phyloP scores from a whole-genome alignment of 1,139 yeast species.

The Sugiyamaella castrensis region DNA sequence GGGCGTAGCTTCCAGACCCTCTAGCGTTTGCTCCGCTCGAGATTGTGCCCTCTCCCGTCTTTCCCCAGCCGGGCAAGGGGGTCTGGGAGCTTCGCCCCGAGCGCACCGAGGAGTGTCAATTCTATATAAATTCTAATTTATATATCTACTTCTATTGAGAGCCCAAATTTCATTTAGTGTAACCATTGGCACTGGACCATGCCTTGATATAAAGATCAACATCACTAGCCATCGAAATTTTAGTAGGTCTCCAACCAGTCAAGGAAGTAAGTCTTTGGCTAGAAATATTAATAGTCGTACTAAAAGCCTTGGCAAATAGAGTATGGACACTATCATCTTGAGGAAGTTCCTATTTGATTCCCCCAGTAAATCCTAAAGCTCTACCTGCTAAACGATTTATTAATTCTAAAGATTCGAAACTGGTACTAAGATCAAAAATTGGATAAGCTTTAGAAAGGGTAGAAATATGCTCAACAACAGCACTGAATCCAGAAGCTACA shows the following conservation, averaged over 20 bases:
- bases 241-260: constrained; percentile 14
- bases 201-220: constrained; percentile 15
- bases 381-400: constrained; percentile 11
- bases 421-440: constrained; percentile 12
- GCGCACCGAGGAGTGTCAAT: neutral
- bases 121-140: no score
- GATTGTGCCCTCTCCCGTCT: no score
- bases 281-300: constrained; percentile 11
- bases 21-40: neutral
- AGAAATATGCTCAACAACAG: constrained; percentile 12
- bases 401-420: constrained; percentile 7
- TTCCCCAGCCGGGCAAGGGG: no score
- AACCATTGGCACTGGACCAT: constrained; percentile 10
- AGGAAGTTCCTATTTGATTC: constrained; percentile 9
- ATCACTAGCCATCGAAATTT: constrained; percentile 13
- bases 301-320: constrained; percentile 12
- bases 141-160: no score
- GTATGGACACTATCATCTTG: constrained; percentile 1
- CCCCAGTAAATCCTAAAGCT: constrained; percentile 16
- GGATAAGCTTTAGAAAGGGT: constrained; percentile 9
- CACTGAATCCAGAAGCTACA: constrained; percentile 9
- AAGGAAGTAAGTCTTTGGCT: constrained; percentile 9
- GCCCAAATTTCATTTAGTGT: no score
- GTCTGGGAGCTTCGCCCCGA: no score
- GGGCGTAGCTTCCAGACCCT: neutral